These are phyloP conservation scores for Lolium perenne DNA, from an alignment of 176 grass and related monocot genomes.

Conservation along the genomic window DNA sequence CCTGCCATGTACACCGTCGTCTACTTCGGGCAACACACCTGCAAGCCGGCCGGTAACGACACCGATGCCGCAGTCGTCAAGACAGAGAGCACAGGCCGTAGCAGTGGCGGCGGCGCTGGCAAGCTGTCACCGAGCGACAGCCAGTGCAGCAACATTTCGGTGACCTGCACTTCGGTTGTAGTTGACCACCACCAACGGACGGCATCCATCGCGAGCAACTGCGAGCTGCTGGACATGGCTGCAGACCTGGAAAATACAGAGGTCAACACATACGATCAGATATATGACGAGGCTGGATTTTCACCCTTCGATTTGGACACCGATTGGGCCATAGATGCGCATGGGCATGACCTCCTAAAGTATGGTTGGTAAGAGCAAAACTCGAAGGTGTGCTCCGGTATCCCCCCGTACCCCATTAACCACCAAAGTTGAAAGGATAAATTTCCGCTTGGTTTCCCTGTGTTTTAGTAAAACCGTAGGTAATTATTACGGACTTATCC, in stretches of 20 bases:
- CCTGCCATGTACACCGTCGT: constrained; percentile 30
- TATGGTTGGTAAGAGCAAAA: neutral
- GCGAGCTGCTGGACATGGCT: constrained; percentile 21
- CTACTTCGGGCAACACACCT: constrained; percentile 53
- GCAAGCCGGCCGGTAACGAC: neutral
- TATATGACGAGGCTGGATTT: neutral
- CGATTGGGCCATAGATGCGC: neutral
- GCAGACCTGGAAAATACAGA: neutral
- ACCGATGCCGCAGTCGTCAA: neutral
- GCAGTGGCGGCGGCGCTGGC: neutral
- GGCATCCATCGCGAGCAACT: constrained; percentile 7
- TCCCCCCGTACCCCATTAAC: too few species aligned
- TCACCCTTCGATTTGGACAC: neutral
- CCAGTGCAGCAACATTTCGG: constrained; percentile 21
- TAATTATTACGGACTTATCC: too few species aligned
- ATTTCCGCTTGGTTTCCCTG: too few species aligned
- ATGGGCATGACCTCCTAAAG: neutral
- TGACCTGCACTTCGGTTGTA: constrained; percentile 7
- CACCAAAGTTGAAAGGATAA: too few species aligned
- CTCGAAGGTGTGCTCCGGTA: too few species aligned
- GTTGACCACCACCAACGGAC: neutral
- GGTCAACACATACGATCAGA: neutral
- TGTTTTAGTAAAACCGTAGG: too few species aligned
- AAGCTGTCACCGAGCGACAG: neutral
- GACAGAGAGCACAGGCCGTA: neutral